Percentiles rank a stretch among this genome's conserved stretches.
phyloP scores from a whole-genome alignment of 352 stramenopile species.

The Globisporangium orthogonon region DNA sequence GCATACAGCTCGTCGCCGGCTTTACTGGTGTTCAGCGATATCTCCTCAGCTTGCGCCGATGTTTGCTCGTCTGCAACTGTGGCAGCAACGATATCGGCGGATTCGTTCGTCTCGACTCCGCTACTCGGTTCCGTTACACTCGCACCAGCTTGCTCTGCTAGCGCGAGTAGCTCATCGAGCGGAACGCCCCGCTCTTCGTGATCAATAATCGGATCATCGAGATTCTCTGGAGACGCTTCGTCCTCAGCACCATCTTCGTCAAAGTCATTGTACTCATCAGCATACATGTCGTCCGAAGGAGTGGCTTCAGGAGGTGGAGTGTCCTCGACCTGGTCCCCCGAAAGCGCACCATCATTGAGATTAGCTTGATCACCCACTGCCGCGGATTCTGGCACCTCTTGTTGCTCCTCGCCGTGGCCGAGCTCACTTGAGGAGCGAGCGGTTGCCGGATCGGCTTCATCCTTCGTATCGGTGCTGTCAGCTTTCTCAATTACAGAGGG shows the following conservation, averaged over 20 bases:
- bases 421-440: not conserved
- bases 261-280: constrained; percentile 50
- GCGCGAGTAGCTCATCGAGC: constrained; percentile 10
- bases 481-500: not conserved
- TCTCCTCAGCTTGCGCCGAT: not conserved
- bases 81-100: too few species aligned
- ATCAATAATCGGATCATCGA: not conserved
- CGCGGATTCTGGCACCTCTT: not conserved
- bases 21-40: constrained; percentile 18
- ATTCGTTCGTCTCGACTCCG: not conserved
- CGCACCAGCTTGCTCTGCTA: constrained; percentile 4
- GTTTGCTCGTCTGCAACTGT: not conserved
- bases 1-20: constrained; percentile 30
- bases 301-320: not conserved
- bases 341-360: not conserved
- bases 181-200: not conserved
- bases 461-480: not conserved
- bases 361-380: not conserved
- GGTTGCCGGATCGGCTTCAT: not conserved
- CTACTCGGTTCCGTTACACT: not conserved
- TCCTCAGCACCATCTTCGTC: constrained; percentile 35
- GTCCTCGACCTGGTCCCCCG: not conserved
- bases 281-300: constrained; percentile 38
- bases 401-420: not conserved
- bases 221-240: constrained; percentile 16